Evolutionary conservation across 805 yeast species (phyloP).

Genomic region (Naumovozyma dairenensis): DNA sequence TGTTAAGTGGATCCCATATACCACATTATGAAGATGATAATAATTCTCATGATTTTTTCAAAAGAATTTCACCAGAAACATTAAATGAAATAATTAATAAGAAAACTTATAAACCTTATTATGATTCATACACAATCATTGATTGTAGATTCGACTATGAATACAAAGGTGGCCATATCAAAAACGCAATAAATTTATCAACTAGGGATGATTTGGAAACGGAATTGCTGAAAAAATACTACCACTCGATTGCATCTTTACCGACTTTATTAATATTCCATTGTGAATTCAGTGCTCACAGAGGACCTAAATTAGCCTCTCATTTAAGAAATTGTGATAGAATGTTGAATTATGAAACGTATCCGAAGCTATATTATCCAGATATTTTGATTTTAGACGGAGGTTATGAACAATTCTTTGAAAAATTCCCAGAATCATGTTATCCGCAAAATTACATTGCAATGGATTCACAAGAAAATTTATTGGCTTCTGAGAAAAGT

Average conservation of each 20-base stretch:
- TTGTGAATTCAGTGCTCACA: slow-evolving; percentile 85
- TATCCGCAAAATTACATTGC: slow-evolving; percentile 72
- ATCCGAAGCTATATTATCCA: slow-evolving; percentile 79
- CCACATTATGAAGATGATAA: slow-evolving; percentile 37
- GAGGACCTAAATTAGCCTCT: slow-evolving; percentile 92
- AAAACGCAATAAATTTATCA: slow-evolving; percentile 68
- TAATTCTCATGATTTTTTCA: slow-evolving; percentile 38
- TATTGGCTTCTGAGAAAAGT: slow-evolving; percentile 38
- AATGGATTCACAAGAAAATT: slow-evolving; percentile 47
- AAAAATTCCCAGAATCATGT: slow-evolving; percentile 48
- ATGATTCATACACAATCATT: slow-evolving; percentile 49
- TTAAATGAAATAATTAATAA: slow-evolving; percentile 31
- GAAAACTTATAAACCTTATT: slow-evolving; percentile 35
- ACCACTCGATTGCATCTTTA: not conserved
- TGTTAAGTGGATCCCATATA: slow-evolving; percentile 54
- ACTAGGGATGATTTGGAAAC: slow-evolving; percentile 60
- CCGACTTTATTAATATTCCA: slow-evolving; percentile 65
- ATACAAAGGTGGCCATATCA: slow-evolving; percentile 85
- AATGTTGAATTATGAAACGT: slow-evolving; percentile 54
- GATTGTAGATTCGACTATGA: slow-evolving; percentile 95
- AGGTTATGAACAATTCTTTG: slow-evolving; percentile 77
- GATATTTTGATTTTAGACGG: slow-evolving; percentile 84
- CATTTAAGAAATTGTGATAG: slow-evolving; percentile 81
- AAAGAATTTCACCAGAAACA: slow-evolving; percentile 36
- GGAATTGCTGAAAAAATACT: slow-evolving; percentile 32